Conservation (phyloP, 176 grass and related monocot genomes). For the Puccinellia tenuiflora region DNA sequence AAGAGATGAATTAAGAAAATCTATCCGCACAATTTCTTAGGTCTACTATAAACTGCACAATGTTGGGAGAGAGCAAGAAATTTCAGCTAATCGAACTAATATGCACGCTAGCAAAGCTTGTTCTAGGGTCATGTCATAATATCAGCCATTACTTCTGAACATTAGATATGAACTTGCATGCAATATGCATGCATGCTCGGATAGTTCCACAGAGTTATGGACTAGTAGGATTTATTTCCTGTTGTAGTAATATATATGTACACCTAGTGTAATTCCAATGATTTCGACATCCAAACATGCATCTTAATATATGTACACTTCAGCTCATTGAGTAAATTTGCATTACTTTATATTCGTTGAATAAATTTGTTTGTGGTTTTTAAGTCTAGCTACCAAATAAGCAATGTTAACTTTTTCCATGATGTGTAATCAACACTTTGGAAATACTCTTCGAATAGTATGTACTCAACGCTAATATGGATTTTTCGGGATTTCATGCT, state of each 20-base stretch:
- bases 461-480: not conserved
- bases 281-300: not conserved
- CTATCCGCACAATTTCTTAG: not conserved
- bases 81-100: not conserved
- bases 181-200: not conserved
- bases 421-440: not conserved
- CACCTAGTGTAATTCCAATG: not conserved
- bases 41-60: not conserved
- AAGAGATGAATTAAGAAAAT: not conserved
- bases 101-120: not conserved
- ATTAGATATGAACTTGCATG: not conserved
- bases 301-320: not conserved
- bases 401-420: not conserved
- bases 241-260: not conserved
- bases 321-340: not conserved
- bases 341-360: not conserved
- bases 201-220: not conserved
- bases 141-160: not conserved
- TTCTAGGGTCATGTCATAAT: not conserved
- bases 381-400: not conserved
- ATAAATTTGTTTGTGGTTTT: not conserved
- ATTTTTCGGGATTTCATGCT: not conserved
- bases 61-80: not conserved
- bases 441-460: not conserved
- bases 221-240: not conserved